Evolutionary conservation across 1,139 yeast genomes (phyloP), one percentile per base, ranked within the genome.

Genomic region (Hyphopichia buzzinii): DNA sequence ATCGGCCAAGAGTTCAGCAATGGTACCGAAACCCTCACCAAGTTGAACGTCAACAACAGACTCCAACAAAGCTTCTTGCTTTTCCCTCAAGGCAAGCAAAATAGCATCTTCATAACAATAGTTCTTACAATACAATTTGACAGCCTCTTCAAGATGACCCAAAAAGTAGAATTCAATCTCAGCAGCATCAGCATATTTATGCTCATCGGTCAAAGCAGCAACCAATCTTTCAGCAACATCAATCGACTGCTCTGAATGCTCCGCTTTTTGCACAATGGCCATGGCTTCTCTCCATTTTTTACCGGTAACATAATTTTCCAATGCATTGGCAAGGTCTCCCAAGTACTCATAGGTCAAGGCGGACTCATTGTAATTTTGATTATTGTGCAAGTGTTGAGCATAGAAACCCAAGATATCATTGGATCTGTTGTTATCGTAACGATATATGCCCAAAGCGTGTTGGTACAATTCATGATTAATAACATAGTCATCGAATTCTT

Each of bases 1-100:
- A 57, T 94, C 99, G 11, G 97, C 94, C 34, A 90, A 64, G 26
- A 92, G 69, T 59, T 94, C 97, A 2, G 95, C 92, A 46, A 89
- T 72, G 0, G 78, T 71, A 43, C 94, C 95, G 60, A 89, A 94
- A 1, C 95, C 94, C 57, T 92, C 97, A 35, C 84, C 80, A 30
- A 92, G 63, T 28, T 82, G 86, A 2, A 81, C 77, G 48, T 87
- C 95, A 32, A 90, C 76, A 10, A 83, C 62, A 2, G 72, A 59
- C 35, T 74, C 79, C 24, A 86, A 54, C 25, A 84, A 59, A 15
- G 78, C 79, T 0, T 58, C 42, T 40, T 58, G 62, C 2, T 57
- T 51, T 33, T 74, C 68, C 34, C 62, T 64, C 8, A 64, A 57
- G 4, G 87, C 83, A 19, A 85, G 53, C 38, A 90, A 67, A 22